Evolutionary conservation across 495 filamentous ascomycete species (phyloP), one percentile per base, ranked within the genome.

Genomic region (Trichoderma parareesei): DNA sequence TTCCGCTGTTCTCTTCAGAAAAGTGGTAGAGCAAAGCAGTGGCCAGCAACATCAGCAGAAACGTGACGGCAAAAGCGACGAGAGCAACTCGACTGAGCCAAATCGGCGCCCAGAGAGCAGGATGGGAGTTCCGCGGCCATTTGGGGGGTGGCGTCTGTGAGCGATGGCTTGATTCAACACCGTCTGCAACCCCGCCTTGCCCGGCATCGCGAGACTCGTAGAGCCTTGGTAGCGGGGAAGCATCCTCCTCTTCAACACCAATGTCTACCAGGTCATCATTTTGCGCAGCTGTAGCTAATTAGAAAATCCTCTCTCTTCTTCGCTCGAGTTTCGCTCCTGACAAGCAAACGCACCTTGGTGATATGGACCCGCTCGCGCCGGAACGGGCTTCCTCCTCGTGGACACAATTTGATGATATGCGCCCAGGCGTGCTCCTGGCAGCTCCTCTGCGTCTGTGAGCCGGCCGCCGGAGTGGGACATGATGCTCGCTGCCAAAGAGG

Each of bases 1-100:
- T 43, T 5, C 71, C 71, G 42, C 67, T 41, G 11, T 67, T 53
- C 14, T 42, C 16, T 38, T 60, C 37, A 20, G 71, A 73, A 16
- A 70, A 59, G 11, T 65, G 60, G 60, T 65, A 67, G 10, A 67
- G 27, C 37, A 63, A 57, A 57, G 61, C 60, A 3, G 63, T 65
- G 38, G 63, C 64, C 2, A 67, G 9, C 43, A 67, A 57, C 18
- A 65, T 60, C 16, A 41, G 18, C 13, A 67, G 6, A 41, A 67
- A 67, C 2, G 61, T 20, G 41, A 61, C 63, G 10, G 60, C 46
- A 41, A 67, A 67, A 57, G 63, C 64, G 8, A 49, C 60, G 7
- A 67, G 66, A 8, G 61, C 63, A 14, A 14, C 8, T 14, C 37
- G 41, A 14, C 40, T 60, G 11, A 67, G 63, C 66, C 66, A 67